Evolutionary conservation across 2,329 filamentous ascomycete genomes (phyloP), one percentile per base, ranked within the genome.

Genomic region (Claviceps arundinis): DNA sequence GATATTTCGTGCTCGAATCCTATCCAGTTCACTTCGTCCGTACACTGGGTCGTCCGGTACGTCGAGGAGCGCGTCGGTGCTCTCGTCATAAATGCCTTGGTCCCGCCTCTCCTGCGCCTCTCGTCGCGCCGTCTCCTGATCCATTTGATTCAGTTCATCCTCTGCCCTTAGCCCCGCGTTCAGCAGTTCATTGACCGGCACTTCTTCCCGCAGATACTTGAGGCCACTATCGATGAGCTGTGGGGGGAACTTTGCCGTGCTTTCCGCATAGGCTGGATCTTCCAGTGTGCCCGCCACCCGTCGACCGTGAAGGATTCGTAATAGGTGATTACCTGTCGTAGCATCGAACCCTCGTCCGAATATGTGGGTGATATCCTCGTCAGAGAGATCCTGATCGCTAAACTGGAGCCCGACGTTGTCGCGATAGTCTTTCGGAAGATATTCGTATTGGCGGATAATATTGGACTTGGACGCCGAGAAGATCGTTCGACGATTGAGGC

Each of bases 221-320:
- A 85, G 65, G 1, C 73, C 81, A 43, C 60, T 69, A 16, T 65
- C 61, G 16, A 73, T 66, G 54, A 79, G 70, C 1, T 64, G 55
- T 2, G 63, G 51, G 8, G 66, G 65, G 56, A 69, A 81, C 9
- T 63, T 59, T 2, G 64, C 65, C 30, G 77, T 80, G 56, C 79
- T 73, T 26, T 65, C 56, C 38, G 66, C 65, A 47, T 77, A 70
- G 4, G 66, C 68, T 2, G 80, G 80, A 59, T 84, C 81, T 11
- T 80, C 73, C 43, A 84, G 68, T 3, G 80, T 82, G 37, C 81
- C 81, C 7, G 81, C 79, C 22, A 85, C 78, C 42, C 81, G 72
- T 38, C 80, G 74, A 8, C 81, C 81, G 60, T 85, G 81, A 13
- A 84, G 64, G 48, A 84, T 76, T 50, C 70, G 69, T 48, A 84